Percentiles rank a stretch among this genome's conserved stretches.
These are phyloP conservation scores for Metarhizium guizhouense DNA, from an alignment of 2,329 filamentous ascomycete species.

Conservation along the genomic window DNA sequence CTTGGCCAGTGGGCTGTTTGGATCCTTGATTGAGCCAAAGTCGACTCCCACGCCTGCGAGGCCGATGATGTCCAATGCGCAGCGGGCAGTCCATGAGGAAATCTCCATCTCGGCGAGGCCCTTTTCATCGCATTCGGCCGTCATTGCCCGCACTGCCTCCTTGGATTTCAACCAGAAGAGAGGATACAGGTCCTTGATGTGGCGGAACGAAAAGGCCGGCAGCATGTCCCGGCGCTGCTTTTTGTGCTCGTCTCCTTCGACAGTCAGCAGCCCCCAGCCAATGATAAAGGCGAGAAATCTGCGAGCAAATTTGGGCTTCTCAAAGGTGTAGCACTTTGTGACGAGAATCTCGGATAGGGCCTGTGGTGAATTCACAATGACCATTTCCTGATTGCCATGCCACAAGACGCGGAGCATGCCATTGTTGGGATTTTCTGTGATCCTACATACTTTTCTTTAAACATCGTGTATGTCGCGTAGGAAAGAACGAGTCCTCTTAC, in stretches of 20 bases:
- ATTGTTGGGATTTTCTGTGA: not conserved
- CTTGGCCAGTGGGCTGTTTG: slow-evolving; percentile 24
- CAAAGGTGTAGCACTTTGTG: slow-evolving; percentile 56
- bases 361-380: slow-evolving; percentile 49
- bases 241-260: slow-evolving; percentile 24
- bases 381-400: slow-evolving; percentile 14
- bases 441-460: not conserved
- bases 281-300: slow-evolving; percentile 77
- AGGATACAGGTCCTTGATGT: slow-evolving; percentile 24
- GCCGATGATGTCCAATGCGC: slow-evolving; percentile 27
- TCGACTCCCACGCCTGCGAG: slow-evolving; percentile 24
- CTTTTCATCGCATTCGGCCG: slow-evolving; percentile 2
- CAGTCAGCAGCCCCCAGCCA: slow-evolving; percentile 43
- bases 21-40: slow-evolving; percentile 21
- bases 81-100: slow-evolving; percentile 14
- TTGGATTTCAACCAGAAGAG: slow-evolving; percentile 22
- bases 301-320: slow-evolving; percentile 43
- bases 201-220: slow-evolving; percentile 22
- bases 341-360: slow-evolving; percentile 56
- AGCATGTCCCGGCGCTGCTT: slow-evolving; percentile 21
- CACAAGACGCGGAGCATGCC: not conserved
- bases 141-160: slow-evolving; percentile 13
- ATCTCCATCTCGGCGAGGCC: slow-evolving; percentile 11
- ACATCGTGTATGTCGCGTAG: too few relatives aligned
- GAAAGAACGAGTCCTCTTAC: not conserved